A percentile compares a stretch with the other conserved stretches of the same genome.
Conservation (phyloP, 176 grass and related monocot genomes). For the Canna indica region DNA sequence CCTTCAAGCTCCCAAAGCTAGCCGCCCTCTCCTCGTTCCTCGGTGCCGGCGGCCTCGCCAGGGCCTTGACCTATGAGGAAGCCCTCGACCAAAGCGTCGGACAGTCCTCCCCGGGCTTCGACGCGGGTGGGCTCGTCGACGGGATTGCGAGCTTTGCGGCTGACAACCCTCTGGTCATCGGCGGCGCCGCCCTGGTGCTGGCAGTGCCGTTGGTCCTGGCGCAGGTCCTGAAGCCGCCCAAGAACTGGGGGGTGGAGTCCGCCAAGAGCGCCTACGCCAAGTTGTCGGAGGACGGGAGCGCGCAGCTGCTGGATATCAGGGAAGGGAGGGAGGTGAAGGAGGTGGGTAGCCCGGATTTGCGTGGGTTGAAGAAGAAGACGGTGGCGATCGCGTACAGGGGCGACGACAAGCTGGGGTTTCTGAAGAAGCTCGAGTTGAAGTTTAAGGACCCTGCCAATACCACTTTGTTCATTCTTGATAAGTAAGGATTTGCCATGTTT, state of each 20-base stretch:
- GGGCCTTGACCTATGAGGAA: conserved; percentile 72
- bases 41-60: conserved; percentile 33
- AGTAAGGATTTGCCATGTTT: conserved; percentile 41
- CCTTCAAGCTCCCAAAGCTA: conserved; percentile 23
- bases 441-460: conserved; percentile 88
- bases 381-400: conserved; percentile 48
- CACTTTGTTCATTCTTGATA: conserved; percentile 77
- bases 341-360: conserved; percentile 47
- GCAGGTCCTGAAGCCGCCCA: conserved; percentile 39
- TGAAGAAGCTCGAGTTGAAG: conserved; percentile 58
- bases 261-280: conserved; percentile 46
- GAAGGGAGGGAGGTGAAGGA: conserved; percentile 43
- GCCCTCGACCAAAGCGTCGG: conserved; percentile 26
- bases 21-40: conserved; percentile 35
- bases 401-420: conserved; percentile 70
- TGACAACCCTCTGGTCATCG: conserved; percentile 49
- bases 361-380: conserved; percentile 60
- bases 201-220: conserved; percentile 46
- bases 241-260: conserved; percentile 41
- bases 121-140: conserved; percentile 23
- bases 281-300: conserved; percentile 41
- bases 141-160: conserved; percentile 40
- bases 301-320: conserved; percentile 88
- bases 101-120: conserved; percentile 19
- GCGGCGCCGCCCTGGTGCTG: conserved; percentile 30